Conservation (phyloP, 345 rosid genomes). For the Populus euphratica region DNA sequence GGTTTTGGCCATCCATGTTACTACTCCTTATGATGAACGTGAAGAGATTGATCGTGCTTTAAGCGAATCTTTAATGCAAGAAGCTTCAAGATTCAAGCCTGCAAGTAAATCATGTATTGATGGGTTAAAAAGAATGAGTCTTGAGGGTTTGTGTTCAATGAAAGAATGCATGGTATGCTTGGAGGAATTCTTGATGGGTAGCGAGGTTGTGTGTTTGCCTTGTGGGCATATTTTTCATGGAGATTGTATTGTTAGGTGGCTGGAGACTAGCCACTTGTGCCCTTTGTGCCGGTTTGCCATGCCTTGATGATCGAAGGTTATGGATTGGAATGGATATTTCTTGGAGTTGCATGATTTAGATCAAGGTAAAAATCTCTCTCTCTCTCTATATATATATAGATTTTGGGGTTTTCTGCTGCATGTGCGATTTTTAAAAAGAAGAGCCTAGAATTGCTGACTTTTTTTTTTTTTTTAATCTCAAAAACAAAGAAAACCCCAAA, state of each 20-base stretch:
- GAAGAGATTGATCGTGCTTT: not conserved
- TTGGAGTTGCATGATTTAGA: not conserved
- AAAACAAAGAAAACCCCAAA: too few relatives aligned
- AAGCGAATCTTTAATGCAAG: not conserved
- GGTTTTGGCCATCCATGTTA: not conserved
- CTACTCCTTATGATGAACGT: not conserved
- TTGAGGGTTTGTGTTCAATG: not conserved
- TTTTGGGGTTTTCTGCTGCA: too few relatives aligned
- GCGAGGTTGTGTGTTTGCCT: not conserved
- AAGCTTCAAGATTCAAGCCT: not conserved
- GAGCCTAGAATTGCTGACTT: too few relatives aligned
- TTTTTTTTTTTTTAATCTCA: too few relatives aligned
- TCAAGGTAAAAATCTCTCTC: too few relatives aligned
- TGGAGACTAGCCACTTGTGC: slow-evolving; percentile 6
- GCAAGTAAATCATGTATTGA: slow-evolving; percentile 2
- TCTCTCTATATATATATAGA: too few relatives aligned
- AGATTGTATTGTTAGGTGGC: slow-evolving; percentile 8
- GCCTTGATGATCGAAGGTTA: not conserved
- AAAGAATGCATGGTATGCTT: slow-evolving; percentile 6
- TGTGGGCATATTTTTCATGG: slow-evolving; percentile 15
- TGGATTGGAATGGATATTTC: not conserved
- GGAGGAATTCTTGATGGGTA: slow-evolving; percentile 6
- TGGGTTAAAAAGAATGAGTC: not conserved
- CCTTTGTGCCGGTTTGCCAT: slow-evolving; percentile 12
- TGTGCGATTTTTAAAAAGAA: too few relatives aligned